Evolutionary conservation across 306 rosid species (phyloP).

Genomic region (Castanospermum australe): DNA sequence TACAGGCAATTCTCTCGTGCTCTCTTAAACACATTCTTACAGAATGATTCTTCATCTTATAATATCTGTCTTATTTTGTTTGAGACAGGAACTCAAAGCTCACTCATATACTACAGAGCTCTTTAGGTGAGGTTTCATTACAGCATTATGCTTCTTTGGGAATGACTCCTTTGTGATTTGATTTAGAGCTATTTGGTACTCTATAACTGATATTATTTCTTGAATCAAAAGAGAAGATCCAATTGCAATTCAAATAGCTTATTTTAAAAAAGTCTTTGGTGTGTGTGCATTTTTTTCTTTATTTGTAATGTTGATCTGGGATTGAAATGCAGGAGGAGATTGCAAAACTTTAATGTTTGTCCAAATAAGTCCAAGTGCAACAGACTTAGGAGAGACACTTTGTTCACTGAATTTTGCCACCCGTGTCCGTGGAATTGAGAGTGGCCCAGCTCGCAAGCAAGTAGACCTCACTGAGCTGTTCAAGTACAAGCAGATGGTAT

Average conservation of each 20-base stretch:
- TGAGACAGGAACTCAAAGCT: constrained; percentile 88
- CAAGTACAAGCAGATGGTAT: constrained; percentile 97
- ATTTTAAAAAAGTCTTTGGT: neutral
- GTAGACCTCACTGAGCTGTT: constrained; percentile 69
- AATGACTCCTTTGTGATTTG: neutral
- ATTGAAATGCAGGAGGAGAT: constrained; percentile 81
- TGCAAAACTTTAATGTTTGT: constrained; percentile 99
- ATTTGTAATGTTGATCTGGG: constrained; percentile 23
- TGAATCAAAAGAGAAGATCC: neutral
- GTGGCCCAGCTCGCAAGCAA: constrained; percentile 95
- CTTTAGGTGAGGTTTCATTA: constrained; percentile 65
- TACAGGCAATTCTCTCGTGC: constrained; percentile 59
- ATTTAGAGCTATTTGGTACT: neutral
- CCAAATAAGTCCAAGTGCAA: constrained; percentile 81
- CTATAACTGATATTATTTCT: neutral
- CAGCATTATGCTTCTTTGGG: neutral
- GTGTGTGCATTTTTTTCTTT: neutral
- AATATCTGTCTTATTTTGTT: constrained; percentile 25
- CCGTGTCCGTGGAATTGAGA: constrained; percentile 88
- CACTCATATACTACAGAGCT: constrained; percentile 94
- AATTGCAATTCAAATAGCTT: neutral
- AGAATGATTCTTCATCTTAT: constrained; percentile 5
- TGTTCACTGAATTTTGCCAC: constrained; percentile 94
- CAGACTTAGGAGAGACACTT: constrained; percentile 86
- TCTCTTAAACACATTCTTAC: neutral